Conservation (phyloP, 176 grass and related monocot species). For the Avena eriantha region DNA sequence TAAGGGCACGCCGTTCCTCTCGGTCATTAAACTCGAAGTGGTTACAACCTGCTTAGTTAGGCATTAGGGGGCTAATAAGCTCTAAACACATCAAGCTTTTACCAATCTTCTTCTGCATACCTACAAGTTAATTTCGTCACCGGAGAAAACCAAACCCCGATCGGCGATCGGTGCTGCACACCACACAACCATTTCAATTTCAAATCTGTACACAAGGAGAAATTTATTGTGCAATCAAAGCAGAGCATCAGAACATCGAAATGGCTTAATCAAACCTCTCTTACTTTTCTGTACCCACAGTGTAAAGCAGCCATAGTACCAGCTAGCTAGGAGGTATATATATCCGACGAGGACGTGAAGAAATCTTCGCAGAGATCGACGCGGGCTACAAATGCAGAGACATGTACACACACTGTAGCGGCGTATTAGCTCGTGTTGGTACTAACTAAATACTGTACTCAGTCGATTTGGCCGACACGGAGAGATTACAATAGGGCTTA, state of each 20-base stretch:
- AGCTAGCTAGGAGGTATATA: neutral
- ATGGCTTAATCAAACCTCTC: neutral
- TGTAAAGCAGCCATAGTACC: neutral
- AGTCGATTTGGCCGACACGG: slow-evolving; percentile 20
- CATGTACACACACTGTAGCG: neutral
- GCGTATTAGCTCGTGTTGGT: neutral
- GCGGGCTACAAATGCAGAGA: slow-evolving; percentile 9
- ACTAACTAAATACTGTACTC: neutral
- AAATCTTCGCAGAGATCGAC: slow-evolving; percentile 9
- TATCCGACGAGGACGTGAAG: slow-evolving; percentile 5
- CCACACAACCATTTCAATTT: neutral
- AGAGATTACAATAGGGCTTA: slow-evolving; percentile 32
- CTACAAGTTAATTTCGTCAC: neutral
- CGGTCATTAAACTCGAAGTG: neutral
- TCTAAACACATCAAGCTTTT: neutral
- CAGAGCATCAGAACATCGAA: neutral
- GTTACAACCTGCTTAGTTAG: neutral
- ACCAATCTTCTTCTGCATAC: neutral
- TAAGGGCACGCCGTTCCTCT: neutral
- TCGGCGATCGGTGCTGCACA: no score
- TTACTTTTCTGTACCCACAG: slow-evolving; percentile 1
- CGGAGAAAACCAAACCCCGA: neutral
- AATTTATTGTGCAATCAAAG: neutral
- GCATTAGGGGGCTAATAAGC: neutral
- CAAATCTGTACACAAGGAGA: neutral